Conservation (phyloP, 495 filamentous ascomycete genomes). For the Penicillium steckii region DNA sequence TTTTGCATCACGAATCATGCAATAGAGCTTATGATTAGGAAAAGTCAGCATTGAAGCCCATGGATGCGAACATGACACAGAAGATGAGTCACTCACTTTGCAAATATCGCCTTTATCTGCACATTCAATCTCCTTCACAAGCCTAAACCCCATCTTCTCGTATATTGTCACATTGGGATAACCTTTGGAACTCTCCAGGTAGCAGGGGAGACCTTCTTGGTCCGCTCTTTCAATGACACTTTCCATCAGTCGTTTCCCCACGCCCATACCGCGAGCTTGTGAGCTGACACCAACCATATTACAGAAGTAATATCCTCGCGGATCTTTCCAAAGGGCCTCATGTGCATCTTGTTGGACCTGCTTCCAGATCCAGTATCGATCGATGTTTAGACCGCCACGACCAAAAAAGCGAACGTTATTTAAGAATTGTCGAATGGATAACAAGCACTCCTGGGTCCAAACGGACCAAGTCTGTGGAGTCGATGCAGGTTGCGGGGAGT, state of each 20-base stretch:
- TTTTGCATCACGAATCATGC: slow-evolving; percentile 25
- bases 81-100: slow-evolving; percentile 29
- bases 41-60: too few relatives aligned
- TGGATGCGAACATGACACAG: too few relatives aligned
- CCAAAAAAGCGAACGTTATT: slow-evolving; percentile 63
- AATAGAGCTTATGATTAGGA: slow-evolving; percentile 23
- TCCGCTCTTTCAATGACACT: slow-evolving; percentile 58
- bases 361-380: slow-evolving; percentile 61
- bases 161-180: slow-evolving; percentile 66
- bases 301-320: slow-evolving; percentile 65
- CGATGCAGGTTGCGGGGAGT: slow-evolving; percentile 44
- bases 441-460: slow-evolving; percentile 56
- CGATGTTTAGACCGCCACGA: slow-evolving; percentile 59
- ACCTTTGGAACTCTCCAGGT: slow-evolving; percentile 62
- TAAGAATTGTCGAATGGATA: slow-evolving; percentile 58
- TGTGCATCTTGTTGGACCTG: slow-evolving; percentile 39
- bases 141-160: slow-evolving; percentile 61
- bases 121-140: slow-evolving; percentile 61
- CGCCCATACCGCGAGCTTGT: slow-evolving; percentile 55
- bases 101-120: slow-evolving; percentile 51
- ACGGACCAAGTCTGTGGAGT: slow-evolving; percentile 49
- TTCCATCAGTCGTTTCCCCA: slow-evolving; percentile 59
- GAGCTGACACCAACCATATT: slow-evolving; percentile 67
- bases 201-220: slow-evolving; percentile 57
- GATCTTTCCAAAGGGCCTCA: slow-evolving; percentile 33